Evolutionary conservation across 2,329 filamentous ascomycete species (phyloP).

Genomic region (Fusarium subtropicale): DNA sequence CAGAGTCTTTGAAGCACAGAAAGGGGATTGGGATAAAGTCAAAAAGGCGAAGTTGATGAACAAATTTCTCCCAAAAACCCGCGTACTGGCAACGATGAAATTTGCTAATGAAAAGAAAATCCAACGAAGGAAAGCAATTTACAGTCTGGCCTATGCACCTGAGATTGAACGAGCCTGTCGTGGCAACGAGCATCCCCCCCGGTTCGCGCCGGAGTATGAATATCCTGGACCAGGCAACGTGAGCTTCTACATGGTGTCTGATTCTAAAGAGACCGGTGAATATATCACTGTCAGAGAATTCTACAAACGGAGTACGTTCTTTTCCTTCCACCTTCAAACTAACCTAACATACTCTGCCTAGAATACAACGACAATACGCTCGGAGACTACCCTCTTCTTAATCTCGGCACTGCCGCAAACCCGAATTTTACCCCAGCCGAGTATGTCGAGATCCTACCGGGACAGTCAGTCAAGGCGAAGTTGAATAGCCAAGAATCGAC

Average conservation of each 20-base stretch:
- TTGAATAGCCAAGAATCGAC: slow-evolving; percentile 71
- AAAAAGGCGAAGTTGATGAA: slow-evolving; percentile 48
- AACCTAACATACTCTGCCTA: slow-evolving; percentile 33
- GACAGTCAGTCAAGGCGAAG: slow-evolving; percentile 72
- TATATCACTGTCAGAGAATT: slow-evolving; percentile 59
- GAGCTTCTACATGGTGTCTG: slow-evolving; percentile 49
- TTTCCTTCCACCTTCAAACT: background rate
- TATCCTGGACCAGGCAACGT: slow-evolving; percentile 51
- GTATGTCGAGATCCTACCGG: slow-evolving; percentile 70
- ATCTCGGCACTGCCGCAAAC: slow-evolving; percentile 68
- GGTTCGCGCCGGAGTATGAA: slow-evolving; percentile 41
- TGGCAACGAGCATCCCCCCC: slow-evolving; percentile 37
- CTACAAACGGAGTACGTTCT: slow-evolving; percentile 55
- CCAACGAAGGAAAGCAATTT: slow-evolving; percentile 47
- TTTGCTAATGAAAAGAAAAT: slow-evolving; percentile 50
- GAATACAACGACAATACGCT: slow-evolving; percentile 52
- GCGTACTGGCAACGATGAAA: slow-evolving; percentile 51
- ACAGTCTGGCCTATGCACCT: slow-evolving; percentile 45
- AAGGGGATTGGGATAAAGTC: slow-evolving; percentile 6
- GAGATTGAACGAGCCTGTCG: slow-evolving; percentile 36
- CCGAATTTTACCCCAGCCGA: slow-evolving; percentile 76
- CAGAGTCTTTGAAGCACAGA: slow-evolving; percentile 23
- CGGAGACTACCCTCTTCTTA: slow-evolving; percentile 69
- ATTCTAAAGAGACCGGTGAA: slow-evolving; percentile 31
- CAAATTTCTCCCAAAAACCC: slow-evolving; percentile 55